These are phyloP conservation scores for Arachnopeziza araneosa DNA, from an alignment of 2,329 filamentous ascomycete genomes.

Conservation along the genomic window DNA sequence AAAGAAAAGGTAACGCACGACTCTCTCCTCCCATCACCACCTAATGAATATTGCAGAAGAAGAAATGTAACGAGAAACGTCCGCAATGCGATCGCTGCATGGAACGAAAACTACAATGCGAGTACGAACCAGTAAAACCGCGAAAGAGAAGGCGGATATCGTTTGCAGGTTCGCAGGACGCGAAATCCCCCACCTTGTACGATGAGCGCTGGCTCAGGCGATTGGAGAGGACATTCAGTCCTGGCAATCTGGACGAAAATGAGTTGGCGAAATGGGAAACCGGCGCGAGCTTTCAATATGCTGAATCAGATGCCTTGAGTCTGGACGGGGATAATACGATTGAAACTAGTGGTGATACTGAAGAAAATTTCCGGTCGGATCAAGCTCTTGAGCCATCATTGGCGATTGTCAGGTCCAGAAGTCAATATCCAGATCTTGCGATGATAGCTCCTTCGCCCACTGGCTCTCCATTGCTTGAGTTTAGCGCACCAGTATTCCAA, in stretches of 20 bases:
- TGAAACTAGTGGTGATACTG: conserved; percentile 15
- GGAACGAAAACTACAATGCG: conserved; percentile 25
- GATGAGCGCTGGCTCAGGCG: conserved; percentile 21
- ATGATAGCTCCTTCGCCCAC: conserved; percentile 27
- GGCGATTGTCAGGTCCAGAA: conserved; percentile 19
- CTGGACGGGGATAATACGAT: conserved; percentile 20
- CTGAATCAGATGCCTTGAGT: conserved; percentile 14
- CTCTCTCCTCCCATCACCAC: neutral
- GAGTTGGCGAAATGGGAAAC: conserved; percentile 21
- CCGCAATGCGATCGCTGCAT: conserved; percentile 29
- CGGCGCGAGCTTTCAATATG: conserved; percentile 17
- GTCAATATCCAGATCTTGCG: conserved; percentile 29
- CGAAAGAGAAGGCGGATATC: conserved; percentile 24
- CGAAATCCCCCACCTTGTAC: conserved; percentile 14
- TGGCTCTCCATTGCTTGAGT: conserved; percentile 39
- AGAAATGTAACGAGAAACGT: conserved; percentile 31
- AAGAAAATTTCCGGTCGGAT: conserved; percentile 20
- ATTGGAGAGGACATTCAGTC: conserved; percentile 7
- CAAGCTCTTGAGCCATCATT: conserved; percentile 10
- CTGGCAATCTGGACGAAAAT: conserved; percentile 3
- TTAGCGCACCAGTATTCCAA: conserved; percentile 46
- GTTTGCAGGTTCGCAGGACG: conserved; percentile 16
- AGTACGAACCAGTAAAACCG: conserved; percentile 30
- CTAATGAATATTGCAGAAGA: conserved; percentile 25
- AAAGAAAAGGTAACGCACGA: conserved; percentile 29